These are phyloP conservation scores for Ballota nigra DNA, from an alignment of 257 asterid species.

Conservation along the genomic window DNA sequence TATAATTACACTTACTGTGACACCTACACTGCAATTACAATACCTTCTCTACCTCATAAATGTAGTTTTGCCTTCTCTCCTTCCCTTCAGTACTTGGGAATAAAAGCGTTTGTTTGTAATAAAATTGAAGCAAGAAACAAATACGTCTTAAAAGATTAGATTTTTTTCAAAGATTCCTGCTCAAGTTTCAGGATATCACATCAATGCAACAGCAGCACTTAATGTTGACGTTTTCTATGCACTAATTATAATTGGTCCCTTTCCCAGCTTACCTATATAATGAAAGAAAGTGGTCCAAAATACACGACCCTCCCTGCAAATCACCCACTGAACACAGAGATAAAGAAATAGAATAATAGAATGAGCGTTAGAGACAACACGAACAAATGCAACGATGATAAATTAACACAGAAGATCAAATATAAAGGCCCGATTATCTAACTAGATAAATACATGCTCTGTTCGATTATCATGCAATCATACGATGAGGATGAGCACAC, in stretches of 20 bases:
- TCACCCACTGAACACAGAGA: constrained; percentile 4
- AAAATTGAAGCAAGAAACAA: neutral
- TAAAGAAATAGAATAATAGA: neutral
- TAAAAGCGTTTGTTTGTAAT: neutral
- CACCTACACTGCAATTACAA: constrained; percentile 23
- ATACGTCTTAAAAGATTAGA: neutral
- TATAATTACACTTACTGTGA: constrained; percentile 21
- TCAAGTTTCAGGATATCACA: constrained; percentile 7
- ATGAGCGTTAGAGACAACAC: neutral
- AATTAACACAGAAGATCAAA: neutral
- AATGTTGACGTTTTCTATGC: neutral
- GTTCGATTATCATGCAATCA: neutral
- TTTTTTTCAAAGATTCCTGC: neutral
- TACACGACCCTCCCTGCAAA: neutral
- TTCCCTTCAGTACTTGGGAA: neutral
- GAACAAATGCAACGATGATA: neutral
- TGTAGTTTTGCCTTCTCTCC: neutral
- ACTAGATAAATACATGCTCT: neutral
- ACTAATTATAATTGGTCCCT: neutral
- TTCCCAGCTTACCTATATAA: neutral
- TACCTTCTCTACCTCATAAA: neutral
- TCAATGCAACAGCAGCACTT: constrained; percentile 12
- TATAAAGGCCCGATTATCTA: neutral
- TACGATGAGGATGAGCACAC: neutral
- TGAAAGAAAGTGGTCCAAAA: constrained; percentile 12